Evolutionary conservation across 371 early-diverging fungal species (phyloP).

Genomic region (Coemansia sp.): DNA sequence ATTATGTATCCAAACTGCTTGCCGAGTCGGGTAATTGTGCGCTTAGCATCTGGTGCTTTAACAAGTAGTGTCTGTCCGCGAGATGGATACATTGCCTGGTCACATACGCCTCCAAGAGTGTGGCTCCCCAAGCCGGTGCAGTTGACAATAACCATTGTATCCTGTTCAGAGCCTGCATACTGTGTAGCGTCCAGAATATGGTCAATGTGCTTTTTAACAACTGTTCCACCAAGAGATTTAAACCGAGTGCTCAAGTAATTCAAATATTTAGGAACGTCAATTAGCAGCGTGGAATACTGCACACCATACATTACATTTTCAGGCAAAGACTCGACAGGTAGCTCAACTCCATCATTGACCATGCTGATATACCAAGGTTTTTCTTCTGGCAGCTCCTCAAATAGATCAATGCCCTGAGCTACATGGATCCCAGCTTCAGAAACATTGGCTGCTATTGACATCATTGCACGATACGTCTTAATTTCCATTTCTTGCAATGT

Average conservation of each 20-base stretch:
- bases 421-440: conserved; percentile 46
- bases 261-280: conserved; percentile 59
- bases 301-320: conserved; percentile 31
- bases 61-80: conserved; percentile 63
- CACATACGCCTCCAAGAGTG: conserved; percentile 56
- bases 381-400: conserved; percentile 29
- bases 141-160: conserved; percentile 52
- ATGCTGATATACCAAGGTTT: conserved; percentile 36
- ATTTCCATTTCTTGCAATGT: conserved; percentile 39
- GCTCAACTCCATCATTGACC: conserved; percentile 18
- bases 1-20: conserved; percentile 57
- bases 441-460: conserved; percentile 10
- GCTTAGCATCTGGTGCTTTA: conserved; percentile 53
- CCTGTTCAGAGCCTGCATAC: conserved; percentile 24
- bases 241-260: conserved; percentile 52
- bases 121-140: conserved; percentile 59
- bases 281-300: conserved; percentile 44
- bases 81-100: conserved; percentile 56
- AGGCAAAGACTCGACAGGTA: conserved; percentile 22
- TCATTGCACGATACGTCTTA: conserved; percentile 30
- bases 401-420: conserved; percentile 49
- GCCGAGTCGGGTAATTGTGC: conserved; percentile 51
- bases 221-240: conserved; percentile 47
- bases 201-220: conserved; percentile 13
- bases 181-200: conserved; percentile 28